Evolutionary conservation across 2,329 filamentous ascomycete genomes (phyloP).

Genomic region (Phaeosphaeria sp.): DNA sequence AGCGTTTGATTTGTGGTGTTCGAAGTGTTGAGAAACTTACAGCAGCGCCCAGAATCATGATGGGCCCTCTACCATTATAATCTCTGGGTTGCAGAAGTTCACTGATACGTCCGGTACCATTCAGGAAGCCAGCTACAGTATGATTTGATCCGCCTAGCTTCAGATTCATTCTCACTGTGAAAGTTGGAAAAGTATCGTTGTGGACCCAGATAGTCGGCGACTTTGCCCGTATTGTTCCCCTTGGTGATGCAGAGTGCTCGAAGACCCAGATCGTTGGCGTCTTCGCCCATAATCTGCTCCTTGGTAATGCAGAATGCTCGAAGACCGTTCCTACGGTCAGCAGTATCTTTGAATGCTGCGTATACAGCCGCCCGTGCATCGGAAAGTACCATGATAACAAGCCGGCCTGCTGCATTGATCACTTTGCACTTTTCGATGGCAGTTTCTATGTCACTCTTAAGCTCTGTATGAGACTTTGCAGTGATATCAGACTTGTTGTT

Average conservation of each 20-base stretch:
- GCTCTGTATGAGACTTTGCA: background rate
- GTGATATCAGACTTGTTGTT: background rate
- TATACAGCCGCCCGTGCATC: background rate
- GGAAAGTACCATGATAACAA: background rate
- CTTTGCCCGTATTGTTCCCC: background rate
- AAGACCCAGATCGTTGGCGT: too few species aligned
- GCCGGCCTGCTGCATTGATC: too few species aligned
- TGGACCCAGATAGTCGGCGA: background rate
- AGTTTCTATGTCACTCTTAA: background rate
- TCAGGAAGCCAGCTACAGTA: background rate
- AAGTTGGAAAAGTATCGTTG: conserved; percentile 17
- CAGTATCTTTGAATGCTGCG: background rate
- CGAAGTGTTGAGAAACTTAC: background rate
- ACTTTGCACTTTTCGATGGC: background rate
- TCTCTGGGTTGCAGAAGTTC: too few species aligned
- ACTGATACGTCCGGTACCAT: background rate
- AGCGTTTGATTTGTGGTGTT: too few species aligned
- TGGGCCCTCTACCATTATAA: background rate
- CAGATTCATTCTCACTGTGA: conserved; percentile 31
- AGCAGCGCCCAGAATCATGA: conserved; percentile 18
- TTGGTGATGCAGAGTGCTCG: too few species aligned
- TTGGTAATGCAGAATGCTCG: conserved; percentile 15
- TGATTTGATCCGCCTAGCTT: conserved; percentile 28
- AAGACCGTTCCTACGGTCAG: conserved; percentile 11
- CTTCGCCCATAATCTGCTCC: too few species aligned